These are phyloP conservation scores for Amanita fuliginea DNA, from an alignment of 768 basidiomycete genomes.

Conservation along the genomic window DNA sequence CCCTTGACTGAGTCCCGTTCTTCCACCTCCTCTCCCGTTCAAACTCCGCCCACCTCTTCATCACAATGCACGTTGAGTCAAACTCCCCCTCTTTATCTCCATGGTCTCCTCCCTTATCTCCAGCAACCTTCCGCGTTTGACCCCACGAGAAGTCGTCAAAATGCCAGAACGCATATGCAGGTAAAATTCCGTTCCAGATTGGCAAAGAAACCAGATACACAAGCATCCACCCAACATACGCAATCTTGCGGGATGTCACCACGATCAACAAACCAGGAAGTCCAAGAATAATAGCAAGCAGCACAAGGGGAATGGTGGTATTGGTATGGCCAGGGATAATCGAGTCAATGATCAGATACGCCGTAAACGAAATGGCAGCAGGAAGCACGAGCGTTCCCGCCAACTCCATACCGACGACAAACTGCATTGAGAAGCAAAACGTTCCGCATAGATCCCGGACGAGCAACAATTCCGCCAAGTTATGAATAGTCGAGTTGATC, in stretches of 20 bases:
- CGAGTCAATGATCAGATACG: constrained; percentile 84
- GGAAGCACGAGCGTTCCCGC: constrained; percentile 94
- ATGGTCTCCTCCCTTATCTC: constrained; percentile 59
- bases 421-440: constrained; percentile 99
- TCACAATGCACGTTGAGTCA: constrained; percentile 91
- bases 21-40: constrained; percentile 94
- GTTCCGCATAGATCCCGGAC: constrained; percentile 98
- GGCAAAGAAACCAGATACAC: constrained; percentile 88
- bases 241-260: constrained; percentile 88
- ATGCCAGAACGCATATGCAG: constrained; percentile 97
- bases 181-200: constrained; percentile 94
- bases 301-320: constrained; percentile 82
- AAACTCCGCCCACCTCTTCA: constrained; percentile 99
- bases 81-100: constrained; percentile 97
- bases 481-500: constrained; percentile 99
- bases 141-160: constrained; percentile 99
- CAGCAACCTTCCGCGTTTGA: constrained; percentile 76
- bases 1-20: constrained; percentile 74
- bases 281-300: constrained; percentile 91
- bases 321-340: constrained; percentile 72
- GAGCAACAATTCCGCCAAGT: constrained; percentile 86
- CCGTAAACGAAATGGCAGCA: constrained; percentile 93
- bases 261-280: constrained; percentile 93
- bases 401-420: constrained; percentile 97
- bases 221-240: constrained; percentile 96